Evolutionary conservation across 768 basidiomycete genomes (phyloP), one percentile per base, ranked within the genome.

Genomic region (Albatrellus ellisii): DNA sequence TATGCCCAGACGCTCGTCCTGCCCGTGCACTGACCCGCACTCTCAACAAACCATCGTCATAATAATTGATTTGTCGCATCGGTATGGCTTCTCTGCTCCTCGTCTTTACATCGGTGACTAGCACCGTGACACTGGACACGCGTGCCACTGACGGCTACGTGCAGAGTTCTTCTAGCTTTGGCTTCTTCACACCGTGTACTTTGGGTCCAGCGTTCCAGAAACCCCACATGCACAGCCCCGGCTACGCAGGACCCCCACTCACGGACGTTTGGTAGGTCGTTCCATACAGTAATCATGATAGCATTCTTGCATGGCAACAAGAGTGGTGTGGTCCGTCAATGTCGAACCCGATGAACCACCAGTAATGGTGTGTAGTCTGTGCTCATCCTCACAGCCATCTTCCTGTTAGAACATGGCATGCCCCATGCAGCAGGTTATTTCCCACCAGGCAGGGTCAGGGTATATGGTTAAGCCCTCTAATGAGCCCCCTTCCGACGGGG

Each of bases 111-210:
- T n/a, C n/a, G n/a, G n/a, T n/a, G n/a, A n/a, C n/a, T n/a, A n/a
- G n/a, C 17, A 22, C 20, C 6, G 35, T 22, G 4, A 12, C 35
- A 10, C 15, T 36, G 9, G 35, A 36, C 35, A 21, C 15, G 12
- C 35, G 35, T 17, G 67, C 69, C 7, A 61, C 64, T 3, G 72
- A 68, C 14, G 73, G 71, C 9, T 78, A 74, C 46, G 46, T 76
- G 22, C 75, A 77, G 55, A 63, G 56, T 22, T 46, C 73, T 1
- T 72, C 70, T 15, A 74, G 73, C 17, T 47, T 50, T 11, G 67
- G 74, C n/a, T 71, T 72, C 15, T 77, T 77, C 62, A 77, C n/a
- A n/a, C 75, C 9, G 54, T 60, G 49, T 76, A 76, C 54, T 62
- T 59, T 10, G 72, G 71, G 17, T 77, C 75, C 47, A 49, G 56